phyloP scores from a whole-genome alignment of 208 protist species.

The Leptomonas seymouri region DNA sequence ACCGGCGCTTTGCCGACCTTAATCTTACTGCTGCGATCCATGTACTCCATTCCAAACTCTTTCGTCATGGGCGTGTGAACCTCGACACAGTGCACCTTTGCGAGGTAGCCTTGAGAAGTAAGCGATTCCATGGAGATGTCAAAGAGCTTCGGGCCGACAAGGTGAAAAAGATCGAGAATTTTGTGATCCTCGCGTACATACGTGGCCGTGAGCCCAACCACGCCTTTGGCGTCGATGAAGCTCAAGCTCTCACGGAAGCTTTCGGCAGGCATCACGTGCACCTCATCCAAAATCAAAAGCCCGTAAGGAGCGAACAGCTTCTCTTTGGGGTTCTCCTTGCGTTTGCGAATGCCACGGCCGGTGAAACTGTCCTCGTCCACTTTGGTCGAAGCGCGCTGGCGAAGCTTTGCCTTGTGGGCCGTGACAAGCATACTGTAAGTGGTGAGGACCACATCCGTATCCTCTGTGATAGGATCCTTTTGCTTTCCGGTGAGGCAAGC shows the following conservation, averaged over 20 bases:
- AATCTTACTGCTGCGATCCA: conserved; percentile 54
- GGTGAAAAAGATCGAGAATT: conserved; percentile 98
- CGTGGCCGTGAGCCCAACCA: conserved; percentile 98
- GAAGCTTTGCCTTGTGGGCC: conserved; percentile 56
- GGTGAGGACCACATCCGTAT: conserved; percentile 95
- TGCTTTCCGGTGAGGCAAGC: conserved; percentile 92
- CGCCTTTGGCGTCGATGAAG: conserved; percentile 94
- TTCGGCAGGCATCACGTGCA: conserved; percentile 98
- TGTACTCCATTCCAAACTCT: conserved; percentile 94
- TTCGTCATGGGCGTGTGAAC: conserved; percentile 98
- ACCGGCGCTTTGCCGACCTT: conserved; percentile 43
- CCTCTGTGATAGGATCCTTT: conserved; percentile 89
- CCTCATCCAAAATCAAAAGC: conserved; percentile 91
- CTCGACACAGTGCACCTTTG: conserved; percentile 98
- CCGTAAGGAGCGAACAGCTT: conserved; percentile 82
- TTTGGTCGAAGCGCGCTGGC: conserved; percentile 25
- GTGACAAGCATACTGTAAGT: conserved; percentile 99
- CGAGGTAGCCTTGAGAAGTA: conserved; percentile 94
- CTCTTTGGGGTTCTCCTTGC: conserved; percentile 75
- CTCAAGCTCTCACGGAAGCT: conserved; percentile 95
- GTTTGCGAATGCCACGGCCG: conserved; percentile 38
- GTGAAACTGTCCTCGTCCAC: conserved; percentile 16
- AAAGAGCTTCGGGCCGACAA: conserved; percentile 99
- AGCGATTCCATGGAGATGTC: conserved; percentile 99
- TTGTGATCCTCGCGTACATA: conserved; percentile 97